Percentiles rank a stretch among this genome's conserved stretches.
Conservation (phyloP, 1,284 basidiomycete species). For the Ceratobasidium sp. region DNA sequence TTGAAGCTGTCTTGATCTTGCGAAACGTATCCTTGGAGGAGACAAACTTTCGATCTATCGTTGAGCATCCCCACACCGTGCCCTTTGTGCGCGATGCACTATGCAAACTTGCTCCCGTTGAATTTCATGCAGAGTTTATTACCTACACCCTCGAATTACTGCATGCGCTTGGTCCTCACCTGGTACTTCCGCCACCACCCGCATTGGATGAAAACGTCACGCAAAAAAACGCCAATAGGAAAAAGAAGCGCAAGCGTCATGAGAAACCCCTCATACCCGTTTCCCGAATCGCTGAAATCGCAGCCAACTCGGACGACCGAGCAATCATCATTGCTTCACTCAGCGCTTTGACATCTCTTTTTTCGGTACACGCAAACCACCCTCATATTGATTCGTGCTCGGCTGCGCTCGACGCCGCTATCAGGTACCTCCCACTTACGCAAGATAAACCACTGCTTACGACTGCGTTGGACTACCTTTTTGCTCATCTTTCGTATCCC, state of each 20-base stretch:
- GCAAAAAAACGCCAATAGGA: slow-evolving; percentile 36
- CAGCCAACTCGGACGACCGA: slow-evolving; percentile 72
- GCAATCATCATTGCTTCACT: slow-evolving; percentile 77
- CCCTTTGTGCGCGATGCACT: slow-evolving; percentile 72
- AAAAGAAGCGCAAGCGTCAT: slow-evolving; percentile 48
- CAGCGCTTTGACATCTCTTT: slow-evolving; percentile 69
- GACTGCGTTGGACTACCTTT: slow-evolving; percentile 79
- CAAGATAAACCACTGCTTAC: slow-evolving; percentile 76
- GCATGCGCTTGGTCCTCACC: slow-evolving; percentile 63
- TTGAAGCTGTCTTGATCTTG: slow-evolving; percentile 81
- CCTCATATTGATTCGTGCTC: slow-evolving; percentile 67
- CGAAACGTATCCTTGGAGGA: slow-evolving; percentile 80
- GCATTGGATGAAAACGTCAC: not conserved
- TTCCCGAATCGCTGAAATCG: slow-evolving; percentile 66
- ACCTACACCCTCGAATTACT: slow-evolving; percentile 77
- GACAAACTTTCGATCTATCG: slow-evolving; percentile 72
- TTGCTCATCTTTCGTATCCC: slow-evolving; percentile 79
- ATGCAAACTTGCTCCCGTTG: slow-evolving; percentile 64
- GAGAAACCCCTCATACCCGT: slow-evolving; percentile 61
- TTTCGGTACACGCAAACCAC: slow-evolving; percentile 72
- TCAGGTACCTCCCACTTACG: slow-evolving; percentile 81
- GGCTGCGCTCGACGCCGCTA: slow-evolving; percentile 69
- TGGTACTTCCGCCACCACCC: slow-evolving; percentile 57
- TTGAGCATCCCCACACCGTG: slow-evolving; percentile 68
- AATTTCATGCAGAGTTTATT: slow-evolving; percentile 76